These are phyloP conservation scores for Ormosia emarginata DNA, from an alignment of 306 rosid genomes.

Conservation along the genomic window DNA sequence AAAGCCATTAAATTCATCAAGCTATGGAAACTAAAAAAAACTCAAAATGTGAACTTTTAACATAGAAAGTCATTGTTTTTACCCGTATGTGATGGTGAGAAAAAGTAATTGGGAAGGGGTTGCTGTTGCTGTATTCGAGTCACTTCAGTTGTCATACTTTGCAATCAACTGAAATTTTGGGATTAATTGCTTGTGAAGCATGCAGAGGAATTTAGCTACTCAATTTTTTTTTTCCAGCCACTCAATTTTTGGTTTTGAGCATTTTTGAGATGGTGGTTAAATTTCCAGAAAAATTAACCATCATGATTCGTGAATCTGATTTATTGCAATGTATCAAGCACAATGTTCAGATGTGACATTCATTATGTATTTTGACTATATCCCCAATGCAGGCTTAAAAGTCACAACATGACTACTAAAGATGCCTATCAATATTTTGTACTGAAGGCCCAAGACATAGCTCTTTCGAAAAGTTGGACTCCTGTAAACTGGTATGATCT, in stretches of 20 bases:
- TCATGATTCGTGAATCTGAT: not conserved
- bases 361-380: not conserved
- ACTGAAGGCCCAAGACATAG: slow-evolving; percentile 82
- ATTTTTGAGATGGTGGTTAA: not conserved
- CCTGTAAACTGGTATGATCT: slow-evolving; percentile 92
- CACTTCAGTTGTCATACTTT: not conserved
- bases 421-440: slow-evolving; percentile 90
- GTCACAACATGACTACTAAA: slow-evolving; percentile 54
- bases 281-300: not conserved
- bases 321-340: slow-evolving; percentile 5
- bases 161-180: not conserved
- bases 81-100: not conserved
- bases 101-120: not conserved
- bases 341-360: not conserved
- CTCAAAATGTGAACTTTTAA: not conserved
- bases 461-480: slow-evolving; percentile 71
- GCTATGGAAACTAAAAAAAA: slow-evolving; percentile 9
- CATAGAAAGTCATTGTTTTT: not conserved
- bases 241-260: not conserved
- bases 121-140: not conserved
- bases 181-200: not conserved
- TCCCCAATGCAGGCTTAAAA: slow-evolving; percentile 61
- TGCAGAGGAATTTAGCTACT: not conserved
- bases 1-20: slow-evolving; percentile 1
- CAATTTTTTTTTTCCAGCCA: not conserved